Evolutionary conservation across 2,329 filamentous ascomycete species (phyloP), one percentile per base, ranked within the genome.

Genomic region (Exophiala sideris): DNA sequence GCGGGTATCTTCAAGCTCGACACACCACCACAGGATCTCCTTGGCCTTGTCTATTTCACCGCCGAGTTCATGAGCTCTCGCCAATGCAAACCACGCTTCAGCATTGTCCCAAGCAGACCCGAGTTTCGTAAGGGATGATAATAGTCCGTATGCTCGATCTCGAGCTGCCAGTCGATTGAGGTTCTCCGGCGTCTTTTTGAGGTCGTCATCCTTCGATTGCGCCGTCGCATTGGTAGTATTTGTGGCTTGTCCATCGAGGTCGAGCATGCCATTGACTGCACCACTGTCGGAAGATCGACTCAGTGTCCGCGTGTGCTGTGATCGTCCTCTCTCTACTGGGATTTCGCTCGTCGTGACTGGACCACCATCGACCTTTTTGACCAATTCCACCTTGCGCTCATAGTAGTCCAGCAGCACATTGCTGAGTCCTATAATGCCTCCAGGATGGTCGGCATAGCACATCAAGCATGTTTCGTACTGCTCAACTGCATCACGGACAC

Each of bases 21-120:
- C 88, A 64, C 91, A 95, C 91, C 92, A 97, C 94, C 94, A 97
- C 5, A 97, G 79, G 42, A 91, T 90, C 63, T 94, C 88, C 73
- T 91, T 95, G 11, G 94, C 88, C 75, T 92, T 95, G 35, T 94
- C 88, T 1, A 83, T 72, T 73, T 96, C 89, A 0, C 87, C 88
- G 53, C 89, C 88, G 67, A 91, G 84, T 71, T 99, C 94, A 66
- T 96, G 89, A 8, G 89, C 91, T 59, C 90, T 79, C 0, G 91
- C 89, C 33, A 99, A 80, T 3, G 87, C 83, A 66, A 90, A 92
- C 94, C 94, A 99, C 4, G 92, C 94, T 68, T 97, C 94, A 0
- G 89, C 85, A 68, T 87, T 83, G 70, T 96, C 92, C 94, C 94
- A 99, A 0, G 90, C 89, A 10, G 78, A 79, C 7, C 92, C 92